Conservation (phyloP, 257 asterid genomes). For the Paraleonurus japonicus region DNA sequence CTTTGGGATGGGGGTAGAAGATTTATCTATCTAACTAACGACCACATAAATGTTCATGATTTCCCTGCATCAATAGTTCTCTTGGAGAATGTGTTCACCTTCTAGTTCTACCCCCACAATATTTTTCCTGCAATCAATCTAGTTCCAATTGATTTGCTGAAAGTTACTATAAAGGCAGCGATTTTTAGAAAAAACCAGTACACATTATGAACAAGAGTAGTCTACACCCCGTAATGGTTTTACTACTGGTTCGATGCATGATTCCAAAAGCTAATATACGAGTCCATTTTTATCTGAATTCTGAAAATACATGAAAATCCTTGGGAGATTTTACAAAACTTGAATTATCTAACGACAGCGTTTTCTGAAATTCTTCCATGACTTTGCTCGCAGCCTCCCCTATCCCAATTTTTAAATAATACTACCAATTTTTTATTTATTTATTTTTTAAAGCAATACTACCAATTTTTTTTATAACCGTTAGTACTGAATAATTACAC, state of each 20-base stretch:
- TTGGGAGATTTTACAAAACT: not conserved
- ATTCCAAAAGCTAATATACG: not conserved
- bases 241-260: not conserved
- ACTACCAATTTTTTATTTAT: too few relatives aligned
- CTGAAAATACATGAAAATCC: not conserved
- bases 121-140: too few relatives aligned
- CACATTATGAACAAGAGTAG: not conserved
- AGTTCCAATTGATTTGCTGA: not conserved
- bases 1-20: not conserved
- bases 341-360: conserved; percentile 1
- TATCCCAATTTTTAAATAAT: too few relatives aligned
- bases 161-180: not conserved
- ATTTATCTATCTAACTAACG: not conserved
- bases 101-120: too few relatives aligned
- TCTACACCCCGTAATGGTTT: not conserved
- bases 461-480: too few relatives aligned
- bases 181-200: not conserved
- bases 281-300: not conserved
- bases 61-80: too few relatives aligned
- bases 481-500: too few relatives aligned
- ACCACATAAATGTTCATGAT: too few relatives aligned
- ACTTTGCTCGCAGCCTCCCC: too few relatives aligned
- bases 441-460: too few relatives aligned
- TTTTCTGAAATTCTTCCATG: not conserved
- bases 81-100: too few relatives aligned